Conservation (phyloP, 352 stramenopile species). For the Phytopythium cucurbitacearum region DNA sequence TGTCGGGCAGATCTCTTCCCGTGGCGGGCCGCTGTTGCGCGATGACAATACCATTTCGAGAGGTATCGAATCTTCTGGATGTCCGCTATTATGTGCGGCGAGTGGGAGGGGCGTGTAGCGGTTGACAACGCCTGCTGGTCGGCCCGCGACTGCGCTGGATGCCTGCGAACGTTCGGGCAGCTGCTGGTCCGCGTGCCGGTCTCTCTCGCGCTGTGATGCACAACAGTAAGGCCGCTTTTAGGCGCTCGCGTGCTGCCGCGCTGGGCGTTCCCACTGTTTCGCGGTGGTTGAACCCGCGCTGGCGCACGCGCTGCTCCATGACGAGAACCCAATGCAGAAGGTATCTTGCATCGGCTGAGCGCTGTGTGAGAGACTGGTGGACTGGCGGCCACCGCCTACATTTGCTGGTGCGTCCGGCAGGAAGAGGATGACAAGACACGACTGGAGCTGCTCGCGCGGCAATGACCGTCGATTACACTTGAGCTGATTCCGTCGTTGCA, state of each 20-base stretch:
- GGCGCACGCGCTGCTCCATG: constrained; percentile 16
- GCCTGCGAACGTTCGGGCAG: background rate
- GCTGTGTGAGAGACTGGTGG: background rate
- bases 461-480: constrained; percentile 41
- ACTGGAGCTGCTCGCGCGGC: constrained; percentile 7
- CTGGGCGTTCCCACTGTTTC: constrained; percentile 3
- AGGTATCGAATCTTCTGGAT: constrained; percentile 16
- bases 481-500: constrained; percentile 25
- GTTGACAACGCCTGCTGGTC: no score
- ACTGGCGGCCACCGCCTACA: no score
- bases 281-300: constrained; percentile 20
- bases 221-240: constrained; percentile 40
- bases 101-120: no score
- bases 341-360: constrained; percentile 42
- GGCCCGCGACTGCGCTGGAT: no score
- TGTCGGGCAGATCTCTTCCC: no score
- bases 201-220: constrained; percentile 30
- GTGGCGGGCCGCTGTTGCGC: constrained; percentile 5
- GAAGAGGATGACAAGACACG: constrained; percentile 19
- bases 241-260: constrained; percentile 16
- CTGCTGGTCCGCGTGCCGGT: background rate
- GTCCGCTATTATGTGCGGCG: no score
- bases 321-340: constrained; percentile 42
- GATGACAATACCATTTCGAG: constrained; percentile 30
- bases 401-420: background rate